Base-by-base conservation (phyloP, 2,329 filamentous ascomycete species). In the Aspergillus clavatus region DNA sequence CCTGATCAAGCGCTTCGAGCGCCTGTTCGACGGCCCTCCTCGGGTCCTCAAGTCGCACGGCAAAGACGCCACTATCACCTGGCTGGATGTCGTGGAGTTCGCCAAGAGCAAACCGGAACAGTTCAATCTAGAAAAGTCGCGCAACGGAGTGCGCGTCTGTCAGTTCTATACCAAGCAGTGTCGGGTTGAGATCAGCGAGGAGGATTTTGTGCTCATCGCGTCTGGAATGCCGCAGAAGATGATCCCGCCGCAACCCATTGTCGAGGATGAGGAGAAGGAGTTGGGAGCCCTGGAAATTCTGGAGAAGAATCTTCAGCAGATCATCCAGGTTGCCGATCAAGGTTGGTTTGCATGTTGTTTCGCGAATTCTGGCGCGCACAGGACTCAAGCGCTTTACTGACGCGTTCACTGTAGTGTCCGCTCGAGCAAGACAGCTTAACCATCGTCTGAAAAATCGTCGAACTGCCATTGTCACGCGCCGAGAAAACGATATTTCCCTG, bases 201-300 rank as follows among this genome's bases (percentile, higher is more conserved):
- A 94, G 63, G 89, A 95, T 62, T 95, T 84, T 75, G 79, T 89
- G 33, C 72, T 95, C 53, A 90, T 95, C 54, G 82, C 83, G 43
- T 90, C 86, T 29, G 88, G 89, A 22, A 86, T 87, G 53, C 80
- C 90, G 8, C 87, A 94, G 65, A 84, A 88, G 61, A 80, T 89
- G 67, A 88, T 89, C 14, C 84, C 88, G 2, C 83, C 85, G 11
- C 82, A 90, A 52, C 87, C 88, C 1, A 83, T 93, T 39, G 81
- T 86, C 47, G 88, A 94, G 61, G 89, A 95, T 60, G 89, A 95
- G 68, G 82, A 84, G 61, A 88, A 89, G 53, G 89, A 95, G 63
- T 68, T 94, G 28, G 87, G 83, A 10, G 91, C 88, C 0, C 72
- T 94, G 57, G 87, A 93, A 57, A 90, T 94, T 40, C 68, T 95